Conservation (phyloP, 768 basidiomycete species). For the Tricholoma terreum region DNA sequence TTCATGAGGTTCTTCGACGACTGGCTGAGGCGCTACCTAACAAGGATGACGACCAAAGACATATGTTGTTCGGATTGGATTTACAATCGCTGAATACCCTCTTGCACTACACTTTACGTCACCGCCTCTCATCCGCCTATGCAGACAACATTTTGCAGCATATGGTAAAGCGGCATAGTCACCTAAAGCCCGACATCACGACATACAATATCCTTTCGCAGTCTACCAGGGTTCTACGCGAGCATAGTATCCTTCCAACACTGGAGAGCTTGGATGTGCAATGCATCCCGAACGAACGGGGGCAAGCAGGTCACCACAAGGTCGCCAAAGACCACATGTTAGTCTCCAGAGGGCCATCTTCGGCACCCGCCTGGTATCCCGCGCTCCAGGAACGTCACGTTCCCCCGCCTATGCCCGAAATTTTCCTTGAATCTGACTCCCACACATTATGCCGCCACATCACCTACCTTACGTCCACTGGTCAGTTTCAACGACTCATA, state of each 20-base stretch:
- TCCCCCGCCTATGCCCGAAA: conserved; percentile 2
- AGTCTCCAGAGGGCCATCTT: not conserved
- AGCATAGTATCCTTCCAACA: conserved; percentile 39
- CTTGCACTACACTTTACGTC: conserved; percentile 62
- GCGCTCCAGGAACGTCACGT: conserved; percentile 3
- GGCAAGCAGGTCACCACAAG: not conserved
- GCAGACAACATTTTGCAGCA: conserved; percentile 51
- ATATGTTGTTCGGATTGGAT: conserved; percentile 15
- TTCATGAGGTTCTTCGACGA: conserved; percentile 44
- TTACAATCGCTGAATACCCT: conserved; percentile 52
- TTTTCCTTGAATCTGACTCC: conserved; percentile 31
- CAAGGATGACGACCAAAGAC: conserved; percentile 3
- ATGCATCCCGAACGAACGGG: not conserved
- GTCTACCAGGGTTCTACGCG: conserved; percentile 48
- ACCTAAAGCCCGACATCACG: conserved; percentile 41
- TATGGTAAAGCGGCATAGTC: conserved; percentile 44
- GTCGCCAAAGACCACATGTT: not conserved
- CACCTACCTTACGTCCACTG: conserved; percentile 46
- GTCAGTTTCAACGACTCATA: conserved; percentile 42
- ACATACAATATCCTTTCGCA: conserved; percentile 62
- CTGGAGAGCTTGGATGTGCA: conserved; percentile 28
- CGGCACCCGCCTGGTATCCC: not conserved
- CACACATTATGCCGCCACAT: conserved; percentile 54
- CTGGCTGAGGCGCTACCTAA: conserved; percentile 35
- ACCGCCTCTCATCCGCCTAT: conserved; percentile 48